phyloP scores from a whole-genome alignment of 176 grass and related monocot species.

The Thinopyrum elongatum region DNA sequence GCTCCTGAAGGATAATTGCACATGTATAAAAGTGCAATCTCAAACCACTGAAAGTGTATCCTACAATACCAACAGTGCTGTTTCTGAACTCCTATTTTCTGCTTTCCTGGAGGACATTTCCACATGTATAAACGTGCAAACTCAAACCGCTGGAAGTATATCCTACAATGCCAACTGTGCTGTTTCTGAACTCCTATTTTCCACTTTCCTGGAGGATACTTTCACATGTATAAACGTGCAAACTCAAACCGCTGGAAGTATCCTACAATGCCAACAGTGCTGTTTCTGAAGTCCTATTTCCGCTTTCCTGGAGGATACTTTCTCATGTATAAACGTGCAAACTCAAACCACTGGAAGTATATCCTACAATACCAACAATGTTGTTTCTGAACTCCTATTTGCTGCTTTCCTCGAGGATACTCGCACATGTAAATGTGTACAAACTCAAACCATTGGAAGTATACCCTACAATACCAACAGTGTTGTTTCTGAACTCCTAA shows the following conservation, averaged over 20 bases:
- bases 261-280: too few species aligned
- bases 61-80: neutral
- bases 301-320: too few species aligned
- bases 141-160: neutral
- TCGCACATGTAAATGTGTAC: too few species aligned
- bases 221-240: neutral
- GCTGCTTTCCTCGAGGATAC: too few species aligned
- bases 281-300: too few species aligned
- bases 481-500: neutral
- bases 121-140: neutral
- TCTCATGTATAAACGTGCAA: too few species aligned
- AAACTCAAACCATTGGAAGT: neutral
- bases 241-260: neutral
- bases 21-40: neutral
- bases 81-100: too few species aligned
- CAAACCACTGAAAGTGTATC: neutral
- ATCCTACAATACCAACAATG: neutral
- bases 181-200: neutral
- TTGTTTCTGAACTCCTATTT: neutral
- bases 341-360: neutral
- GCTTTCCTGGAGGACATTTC: neutral
- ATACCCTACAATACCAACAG: neutral
- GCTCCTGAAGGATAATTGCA: neutral
- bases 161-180: neutral
- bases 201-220: neutral